Percentiles rank a stretch among this genome's conserved stretches.
Evolutionary conservation across 257 asterid species (phyloP).

Genomic region (Knoxia roxburghii): DNA sequence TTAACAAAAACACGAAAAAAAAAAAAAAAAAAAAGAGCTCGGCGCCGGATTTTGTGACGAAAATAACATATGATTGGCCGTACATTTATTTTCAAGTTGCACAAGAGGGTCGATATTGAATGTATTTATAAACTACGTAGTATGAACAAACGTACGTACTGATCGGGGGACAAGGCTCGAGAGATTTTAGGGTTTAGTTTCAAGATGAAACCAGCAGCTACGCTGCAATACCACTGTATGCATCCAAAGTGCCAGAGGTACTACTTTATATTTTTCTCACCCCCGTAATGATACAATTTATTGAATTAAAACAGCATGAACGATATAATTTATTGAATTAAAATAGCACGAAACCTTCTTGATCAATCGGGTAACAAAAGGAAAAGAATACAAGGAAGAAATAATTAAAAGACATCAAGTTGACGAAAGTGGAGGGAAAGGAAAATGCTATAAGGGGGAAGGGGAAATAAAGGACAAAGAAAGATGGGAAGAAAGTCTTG

Average conservation of each 20-base stretch:
- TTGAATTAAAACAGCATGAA: no score
- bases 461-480: background rate
- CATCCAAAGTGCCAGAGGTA: no score
- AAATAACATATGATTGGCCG: no score
- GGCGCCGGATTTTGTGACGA: no score
- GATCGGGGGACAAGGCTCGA: no score
- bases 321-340: no score
- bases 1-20: background rate
- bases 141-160: no score
- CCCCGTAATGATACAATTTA: no score
- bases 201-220: slow-evolving; percentile 9
- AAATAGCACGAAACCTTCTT: no score
- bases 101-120: background rate
- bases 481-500: slow-evolving; percentile 9
- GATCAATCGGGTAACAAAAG: background rate
- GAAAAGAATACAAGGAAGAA: slow-evolving; percentile 16
- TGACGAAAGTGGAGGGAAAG: slow-evolving; percentile 33
- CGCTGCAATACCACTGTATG: background rate
- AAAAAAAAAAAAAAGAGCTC: background rate
- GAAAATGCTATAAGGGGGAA: slow-evolving; percentile 9
- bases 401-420: slow-evolving; percentile 19
- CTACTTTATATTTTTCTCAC: no score
- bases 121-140: no score
- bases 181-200: slow-evolving; percentile 23
- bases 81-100: slow-evolving; percentile 20